A percentile compares a stretch with the other conserved stretches of the same genome.
Evolutionary conservation across 495 filamentous ascomycete species (phyloP).

Genomic region (Podospora conica): DNA sequence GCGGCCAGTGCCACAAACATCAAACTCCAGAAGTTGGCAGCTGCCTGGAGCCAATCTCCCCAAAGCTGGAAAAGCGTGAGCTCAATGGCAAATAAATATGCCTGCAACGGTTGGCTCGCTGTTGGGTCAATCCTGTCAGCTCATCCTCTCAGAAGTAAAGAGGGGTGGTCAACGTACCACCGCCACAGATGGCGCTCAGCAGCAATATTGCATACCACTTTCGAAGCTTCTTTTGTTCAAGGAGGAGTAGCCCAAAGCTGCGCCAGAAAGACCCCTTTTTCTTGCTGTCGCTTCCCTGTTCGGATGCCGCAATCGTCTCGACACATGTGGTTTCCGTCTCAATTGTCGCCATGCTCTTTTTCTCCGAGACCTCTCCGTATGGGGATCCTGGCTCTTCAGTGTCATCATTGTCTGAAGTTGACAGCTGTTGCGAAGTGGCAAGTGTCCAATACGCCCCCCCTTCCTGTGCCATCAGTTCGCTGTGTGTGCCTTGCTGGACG

Average conservation of each 20-base stretch:
- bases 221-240: constrained; percentile 44
- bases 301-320: constrained; percentile 8
- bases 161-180: constrained; percentile 33
- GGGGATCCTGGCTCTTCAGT: constrained; percentile 2
- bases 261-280: constrained; percentile 33
- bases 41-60: constrained; percentile 31
- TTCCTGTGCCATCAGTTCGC: constrained; percentile 51
- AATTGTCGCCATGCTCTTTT: constrained; percentile 38
- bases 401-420: constrained; percentile 13
- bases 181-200: constrained; percentile 44
- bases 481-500: constrained; percentile 64
- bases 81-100: constrained; percentile 45
- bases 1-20: constrained; percentile 59
- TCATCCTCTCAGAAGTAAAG: constrained; percentile 10
- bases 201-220: constrained; percentile 43
- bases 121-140: neutral
- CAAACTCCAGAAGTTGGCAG: constrained; percentile 56
- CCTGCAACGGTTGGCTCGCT: constrained; percentile 43
- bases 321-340: constrained; percentile 19
- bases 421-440: constrained; percentile 48
- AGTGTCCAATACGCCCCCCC: constrained; percentile 52
- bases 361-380: constrained; percentile 28
- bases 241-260: constrained; percentile 40
- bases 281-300: constrained; percentile 16
- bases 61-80: constrained; percentile 45